These are phyloP conservation scores for Heritiera littoralis DNA, from an alignment of 345 rosid genomes.

Conservation along the genomic window DNA sequence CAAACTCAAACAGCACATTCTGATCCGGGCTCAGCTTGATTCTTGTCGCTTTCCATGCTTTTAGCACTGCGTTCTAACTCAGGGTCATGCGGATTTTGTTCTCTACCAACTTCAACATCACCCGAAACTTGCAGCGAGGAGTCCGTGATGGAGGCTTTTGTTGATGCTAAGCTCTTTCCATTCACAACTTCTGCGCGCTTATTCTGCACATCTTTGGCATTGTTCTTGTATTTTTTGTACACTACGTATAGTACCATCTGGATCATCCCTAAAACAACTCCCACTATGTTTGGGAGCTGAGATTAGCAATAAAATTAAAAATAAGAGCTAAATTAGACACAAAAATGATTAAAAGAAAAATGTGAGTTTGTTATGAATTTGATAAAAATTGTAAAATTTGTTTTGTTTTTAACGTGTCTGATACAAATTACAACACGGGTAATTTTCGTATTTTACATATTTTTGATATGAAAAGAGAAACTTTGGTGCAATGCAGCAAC, in stretches of 20 bases:
- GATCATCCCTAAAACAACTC: slow-evolving; percentile 37
- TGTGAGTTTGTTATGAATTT: too few relatives aligned
- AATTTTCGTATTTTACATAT: too few relatives aligned
- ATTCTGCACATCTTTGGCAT: not conserved
- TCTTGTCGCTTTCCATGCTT: not conserved
- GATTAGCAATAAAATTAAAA: too few relatives aligned
- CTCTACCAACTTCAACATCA: slow-evolving; percentile 7
- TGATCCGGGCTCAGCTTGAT: not conserved
- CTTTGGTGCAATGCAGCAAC: too few relatives aligned
- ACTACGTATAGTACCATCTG: slow-evolving; percentile 44
- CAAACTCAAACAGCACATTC: not conserved
- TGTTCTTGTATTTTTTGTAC: slow-evolving; percentile 28
- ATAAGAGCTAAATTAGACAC: too few relatives aligned
- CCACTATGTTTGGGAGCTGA: slow-evolving; percentile 45
- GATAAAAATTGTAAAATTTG: too few relatives aligned
- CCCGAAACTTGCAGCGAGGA: not conserved
- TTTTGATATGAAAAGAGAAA: too few relatives aligned
- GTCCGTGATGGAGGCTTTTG: not conserved
- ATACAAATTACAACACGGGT: too few relatives aligned
- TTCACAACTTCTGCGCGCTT: too few relatives aligned
- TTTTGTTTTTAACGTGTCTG: too few relatives aligned
- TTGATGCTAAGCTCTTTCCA: not conserved
- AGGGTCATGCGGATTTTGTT: not conserved
- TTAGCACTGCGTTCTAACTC: not conserved
- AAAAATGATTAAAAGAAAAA: too few relatives aligned